phyloP scores from a whole-genome alignment of 306 rosid genomes.

The Datisca glomerata region DNA sequence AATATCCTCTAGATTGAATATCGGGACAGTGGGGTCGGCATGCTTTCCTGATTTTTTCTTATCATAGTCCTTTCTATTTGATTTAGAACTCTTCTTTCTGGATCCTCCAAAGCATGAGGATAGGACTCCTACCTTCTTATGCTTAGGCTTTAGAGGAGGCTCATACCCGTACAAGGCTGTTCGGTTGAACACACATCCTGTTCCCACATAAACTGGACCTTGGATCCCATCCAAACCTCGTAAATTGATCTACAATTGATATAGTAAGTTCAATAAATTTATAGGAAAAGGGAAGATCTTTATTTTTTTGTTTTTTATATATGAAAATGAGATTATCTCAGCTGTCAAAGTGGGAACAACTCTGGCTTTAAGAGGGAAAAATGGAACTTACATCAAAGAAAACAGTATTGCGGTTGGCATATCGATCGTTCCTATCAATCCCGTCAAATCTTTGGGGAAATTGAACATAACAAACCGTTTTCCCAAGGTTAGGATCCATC shows the following conservation, averaged over 20 bases:
- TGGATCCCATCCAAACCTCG: slow-evolving; percentile 98
- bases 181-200: slow-evolving; percentile 95
- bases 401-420: slow-evolving; percentile 93
- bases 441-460: slow-evolving; percentile 99
- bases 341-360: too few relatives aligned
- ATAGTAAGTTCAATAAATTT: slow-evolving; percentile 1
- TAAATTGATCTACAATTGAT: slow-evolving; percentile 61
- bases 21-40: slow-evolving; percentile 75
- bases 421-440: slow-evolving; percentile 88
- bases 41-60: slow-evolving; percentile 69
- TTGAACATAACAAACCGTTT: slow-evolving; percentile 86
- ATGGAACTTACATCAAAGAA: slow-evolving; percentile 79
- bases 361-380: background rate
- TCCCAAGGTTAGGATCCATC: slow-evolving; percentile 98
- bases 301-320: too few relatives aligned
- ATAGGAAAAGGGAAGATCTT: background rate
- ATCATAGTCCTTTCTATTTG: slow-evolving; percentile 66
- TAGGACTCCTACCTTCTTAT: slow-evolving; percentile 56
- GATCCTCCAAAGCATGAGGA: slow-evolving; percentile 66
- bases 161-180: slow-evolving; percentile 93
- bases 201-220: slow-evolving; percentile 98
- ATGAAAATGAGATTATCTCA: too few relatives aligned
- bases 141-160: slow-evolving; percentile 87
- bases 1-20: slow-evolving; percentile 84
- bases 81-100: slow-evolving; percentile 58